These are phyloP conservation scores for Globisporangium megalacanthum DNA, from an alignment of 352 stramenopile genomes.

Conservation along the genomic window DNA sequence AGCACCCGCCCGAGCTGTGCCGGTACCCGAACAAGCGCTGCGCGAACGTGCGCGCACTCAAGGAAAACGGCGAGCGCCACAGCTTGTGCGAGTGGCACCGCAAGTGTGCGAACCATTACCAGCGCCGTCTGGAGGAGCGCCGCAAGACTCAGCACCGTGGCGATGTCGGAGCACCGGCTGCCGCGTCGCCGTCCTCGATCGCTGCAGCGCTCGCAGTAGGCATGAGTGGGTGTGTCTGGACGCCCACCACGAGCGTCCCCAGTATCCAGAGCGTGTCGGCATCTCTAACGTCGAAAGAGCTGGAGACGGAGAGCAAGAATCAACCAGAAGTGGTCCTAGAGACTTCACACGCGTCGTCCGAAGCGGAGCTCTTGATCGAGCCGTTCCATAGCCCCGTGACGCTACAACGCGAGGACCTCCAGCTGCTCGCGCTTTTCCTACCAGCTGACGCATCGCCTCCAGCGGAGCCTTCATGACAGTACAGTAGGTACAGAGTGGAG, in stretches of 20 bases:
- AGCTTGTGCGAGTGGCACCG: slow-evolving; percentile 73
- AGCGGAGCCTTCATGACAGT: neutral
- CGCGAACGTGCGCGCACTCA: slow-evolving; percentile 55
- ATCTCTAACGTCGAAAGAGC: neutral
- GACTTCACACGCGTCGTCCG: no score
- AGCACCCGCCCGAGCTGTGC: slow-evolving; percentile 23
- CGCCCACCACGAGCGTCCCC: slow-evolving; percentile 9
- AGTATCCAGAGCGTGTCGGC: slow-evolving; percentile 5
- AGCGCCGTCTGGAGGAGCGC: slow-evolving; percentile 60
- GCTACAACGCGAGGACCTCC: slow-evolving; percentile 29
- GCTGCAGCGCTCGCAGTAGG: slow-evolving; percentile 7
- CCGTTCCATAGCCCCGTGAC: slow-evolving; percentile 32
- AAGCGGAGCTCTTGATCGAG: slow-evolving; percentile 7
- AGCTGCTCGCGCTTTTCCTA: slow-evolving; percentile 19
- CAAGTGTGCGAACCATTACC: slow-evolving; percentile 64
- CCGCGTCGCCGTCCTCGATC: slow-evolving; percentile 1
- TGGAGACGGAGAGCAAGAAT: neutral
- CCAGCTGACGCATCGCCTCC: neutral
- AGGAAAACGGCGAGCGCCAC: slow-evolving; percentile 68
- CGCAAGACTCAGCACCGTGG: slow-evolving; percentile 24
- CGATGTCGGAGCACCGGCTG: slow-evolving; percentile 13
- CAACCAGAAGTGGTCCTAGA: no score
- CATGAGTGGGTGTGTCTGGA: neutral
- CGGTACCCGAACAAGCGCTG: slow-evolving; percentile 70
- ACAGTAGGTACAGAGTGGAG: neutral